phyloP scores from a whole-genome alignment of 108 stramenopile genomes.

The Schizochytrium sp. region DNA sequence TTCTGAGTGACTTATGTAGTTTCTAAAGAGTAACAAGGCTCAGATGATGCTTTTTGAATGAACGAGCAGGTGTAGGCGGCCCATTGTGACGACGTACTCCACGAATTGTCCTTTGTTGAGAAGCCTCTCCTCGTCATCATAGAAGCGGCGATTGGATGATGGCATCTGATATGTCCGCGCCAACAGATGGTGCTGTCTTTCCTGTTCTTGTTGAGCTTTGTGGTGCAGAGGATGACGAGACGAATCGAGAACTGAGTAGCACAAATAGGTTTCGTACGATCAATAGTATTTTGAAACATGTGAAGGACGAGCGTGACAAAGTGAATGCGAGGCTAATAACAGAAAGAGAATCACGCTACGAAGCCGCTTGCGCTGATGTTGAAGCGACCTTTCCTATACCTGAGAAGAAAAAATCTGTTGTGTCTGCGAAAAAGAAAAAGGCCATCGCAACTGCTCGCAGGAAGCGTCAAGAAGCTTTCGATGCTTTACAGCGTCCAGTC shows the following conservation, averaged over 20 bases:
- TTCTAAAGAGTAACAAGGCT: no score
- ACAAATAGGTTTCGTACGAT: neutral
- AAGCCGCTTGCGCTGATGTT: neutral
- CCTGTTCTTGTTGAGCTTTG: neutral
- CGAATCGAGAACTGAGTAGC: neutral
- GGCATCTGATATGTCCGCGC: no score
- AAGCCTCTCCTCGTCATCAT: no score
- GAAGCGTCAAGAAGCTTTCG: slow-evolving; percentile 38
- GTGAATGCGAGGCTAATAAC: neutral
- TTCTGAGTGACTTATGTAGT: no score
- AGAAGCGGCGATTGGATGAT: no score
- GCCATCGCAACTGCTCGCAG: neutral
- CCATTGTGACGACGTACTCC: no score
- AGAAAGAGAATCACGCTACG: neutral
- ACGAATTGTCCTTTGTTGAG: no score
- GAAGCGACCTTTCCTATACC: neutral
- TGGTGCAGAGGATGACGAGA: neutral
- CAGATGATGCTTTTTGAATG: no score
- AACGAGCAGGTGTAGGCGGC: no score
- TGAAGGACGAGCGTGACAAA: slow-evolving; percentile 6
- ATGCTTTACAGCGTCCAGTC: neutral
- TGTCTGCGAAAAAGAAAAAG: neutral
- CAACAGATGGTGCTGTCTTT: no score
- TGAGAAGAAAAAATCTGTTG: neutral
- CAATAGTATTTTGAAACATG: neutral